These are phyloP conservation scores for Arachnomyces sp. DNA, from an alignment of 2,329 filamentous ascomycete species.

Conservation along the genomic window DNA sequence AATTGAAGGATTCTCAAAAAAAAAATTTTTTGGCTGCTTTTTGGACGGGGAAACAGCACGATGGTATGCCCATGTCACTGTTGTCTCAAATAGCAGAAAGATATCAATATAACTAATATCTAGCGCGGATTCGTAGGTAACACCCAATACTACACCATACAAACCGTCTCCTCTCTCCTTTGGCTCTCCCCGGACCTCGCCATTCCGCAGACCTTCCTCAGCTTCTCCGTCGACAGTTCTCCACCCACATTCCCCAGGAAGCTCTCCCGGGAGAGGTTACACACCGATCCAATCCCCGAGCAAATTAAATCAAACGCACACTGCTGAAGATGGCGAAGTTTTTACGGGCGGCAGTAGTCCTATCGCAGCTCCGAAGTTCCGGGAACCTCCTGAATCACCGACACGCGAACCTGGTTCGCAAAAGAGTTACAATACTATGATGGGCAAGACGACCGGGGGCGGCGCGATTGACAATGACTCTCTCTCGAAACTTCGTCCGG, in stretches of 20 bases:
- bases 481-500: slow-evolving; percentile 56
- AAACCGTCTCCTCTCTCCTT: slow-evolving; percentile 67
- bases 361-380: slow-evolving; percentile 27
- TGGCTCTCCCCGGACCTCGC: slow-evolving; percentile 61
- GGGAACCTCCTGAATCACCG: slow-evolving; percentile 33
- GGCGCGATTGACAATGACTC: slow-evolving; percentile 17
- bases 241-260: slow-evolving; percentile 42
- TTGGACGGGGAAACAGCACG: no score
- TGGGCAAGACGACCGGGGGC: slow-evolving; percentile 19
- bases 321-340: slow-evolving; percentile 33
- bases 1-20: no score
- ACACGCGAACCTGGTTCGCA: slow-evolving; percentile 27
- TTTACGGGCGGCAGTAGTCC: slow-evolving; percentile 22
- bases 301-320: slow-evolving; percentile 41
- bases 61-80: slow-evolving; percentile 15
- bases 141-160: slow-evolving; percentile 54
- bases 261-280: slow-evolving; percentile 33
- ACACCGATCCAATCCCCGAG: slow-evolving; percentile 40
- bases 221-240: slow-evolving; percentile 53
- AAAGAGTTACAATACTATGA: slow-evolving; percentile 22
- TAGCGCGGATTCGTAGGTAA: slow-evolving; percentile 18
- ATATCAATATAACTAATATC: background rate
- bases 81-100: no score
- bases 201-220: slow-evolving; percentile 58
- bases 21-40: no score